Conservation (phyloP, 2,329 filamentous ascomycete species). For the Ophiostoma ips region DNA sequence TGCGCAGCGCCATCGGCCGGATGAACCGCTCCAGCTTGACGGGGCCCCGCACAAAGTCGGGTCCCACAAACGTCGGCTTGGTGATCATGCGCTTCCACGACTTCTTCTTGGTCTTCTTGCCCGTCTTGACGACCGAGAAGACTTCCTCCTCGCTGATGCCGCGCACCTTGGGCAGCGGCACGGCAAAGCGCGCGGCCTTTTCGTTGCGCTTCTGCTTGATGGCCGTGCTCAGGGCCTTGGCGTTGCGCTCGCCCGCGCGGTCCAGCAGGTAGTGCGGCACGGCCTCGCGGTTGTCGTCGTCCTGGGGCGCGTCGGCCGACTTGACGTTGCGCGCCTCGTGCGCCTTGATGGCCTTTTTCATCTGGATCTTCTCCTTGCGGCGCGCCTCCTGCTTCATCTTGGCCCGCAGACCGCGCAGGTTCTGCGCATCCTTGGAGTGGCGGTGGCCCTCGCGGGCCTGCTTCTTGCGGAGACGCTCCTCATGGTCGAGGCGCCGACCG, state of each 20-base stretch:
- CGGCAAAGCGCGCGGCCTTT: constrained; percentile 85
- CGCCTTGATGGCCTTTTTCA: constrained; percentile 86
- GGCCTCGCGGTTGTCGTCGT: constrained; percentile 64
- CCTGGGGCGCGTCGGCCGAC: constrained; percentile 42
- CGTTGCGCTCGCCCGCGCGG: constrained; percentile 37
- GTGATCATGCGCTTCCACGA: constrained; percentile 53
- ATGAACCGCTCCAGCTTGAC: constrained; percentile 58
- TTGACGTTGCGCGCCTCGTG: constrained; percentile 97
- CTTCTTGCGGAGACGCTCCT: constrained; percentile 80
- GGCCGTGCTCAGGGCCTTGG: constrained; percentile 49
- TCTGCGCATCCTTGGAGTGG: constrained; percentile 80
- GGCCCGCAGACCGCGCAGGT: constrained; percentile 76
- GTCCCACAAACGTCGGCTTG: constrained; percentile 79
- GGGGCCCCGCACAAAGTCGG: constrained; percentile 76
- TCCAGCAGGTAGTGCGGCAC: constrained; percentile 90
- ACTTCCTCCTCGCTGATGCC: constrained; percentile 94
- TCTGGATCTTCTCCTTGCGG: constrained; percentile 95
- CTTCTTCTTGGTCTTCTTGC: constrained; percentile 53
- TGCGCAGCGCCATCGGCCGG: constrained; percentile 37
- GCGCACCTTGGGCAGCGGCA: constrained; percentile 85
- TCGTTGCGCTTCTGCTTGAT: constrained; percentile 94
- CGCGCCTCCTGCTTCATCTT: constrained; percentile 91
- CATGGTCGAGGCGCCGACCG: constrained; percentile 50
- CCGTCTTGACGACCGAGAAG: constrained; percentile 69
- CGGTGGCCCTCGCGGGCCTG: constrained; percentile 81